Evolutionary conservation across 345 rosid species (phyloP), one percentile per base, ranked within the genome.

Genomic region (Pistacia atlantica): DNA sequence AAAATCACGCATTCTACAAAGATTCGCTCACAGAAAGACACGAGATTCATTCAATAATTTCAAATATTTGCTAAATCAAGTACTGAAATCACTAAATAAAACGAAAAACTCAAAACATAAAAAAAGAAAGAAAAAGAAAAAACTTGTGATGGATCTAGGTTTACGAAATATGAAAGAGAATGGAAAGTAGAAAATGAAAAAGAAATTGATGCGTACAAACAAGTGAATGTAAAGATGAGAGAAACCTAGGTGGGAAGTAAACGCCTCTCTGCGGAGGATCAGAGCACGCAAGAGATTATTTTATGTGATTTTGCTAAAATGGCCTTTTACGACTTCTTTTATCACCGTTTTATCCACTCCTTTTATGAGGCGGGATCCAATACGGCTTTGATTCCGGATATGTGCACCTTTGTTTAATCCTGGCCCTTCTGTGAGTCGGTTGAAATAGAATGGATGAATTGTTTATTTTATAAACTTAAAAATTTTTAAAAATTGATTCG

Each of bases 201-300:
- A n/a, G n/a, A 57, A 8, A 8, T 22, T 3, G 60, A 69, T 67
- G 28, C 56, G 45, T 42, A 59, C 20, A 60, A 25, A 54, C 45
- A 17, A 46, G 35, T 8, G 33, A 42, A 33, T 11, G 1, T 57
- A 71, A 55, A 80, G 42, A 63, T 8, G 51, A n/a, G 73, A 62
- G 83, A 66, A 71, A 52, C 68, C 79, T n/a, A 0, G 49, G 46
- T 25, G 31, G 64, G 13, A 51, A 72, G 76, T 65, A 65, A 71
- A 71, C 69, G 77, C 76, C 76, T 48, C 11, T 25, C 13, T 0
- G 10, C 10, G 33, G 46, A 16, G 69, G 49, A 48, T 11, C 56
- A 25, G 25, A 46, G 67, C 17, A 59, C 48, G 60, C 37, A 45
- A 49, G 55, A 71, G 46, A 42, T 42, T 42, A 17, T 70, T 63